phyloP scores from a whole-genome alignment of 495 filamentous ascomycete species.

The Echria macrotheca region DNA sequence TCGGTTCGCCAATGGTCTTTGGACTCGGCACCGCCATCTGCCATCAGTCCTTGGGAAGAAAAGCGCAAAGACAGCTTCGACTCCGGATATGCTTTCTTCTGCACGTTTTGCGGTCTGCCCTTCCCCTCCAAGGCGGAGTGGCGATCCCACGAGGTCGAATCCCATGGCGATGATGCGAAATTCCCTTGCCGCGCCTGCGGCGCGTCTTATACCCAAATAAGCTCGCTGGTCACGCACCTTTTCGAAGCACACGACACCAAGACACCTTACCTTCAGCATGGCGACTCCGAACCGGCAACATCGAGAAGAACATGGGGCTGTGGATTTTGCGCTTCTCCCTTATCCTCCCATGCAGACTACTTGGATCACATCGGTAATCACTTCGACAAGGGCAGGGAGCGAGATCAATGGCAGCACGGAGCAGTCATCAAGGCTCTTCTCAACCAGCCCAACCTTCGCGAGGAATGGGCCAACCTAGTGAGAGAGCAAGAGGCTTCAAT shows the following conservation, averaged over 20 bases:
- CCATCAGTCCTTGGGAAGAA: constrained; percentile 12
- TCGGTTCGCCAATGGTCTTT: constrained; percentile 12
- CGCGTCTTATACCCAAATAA: constrained; percentile 2
- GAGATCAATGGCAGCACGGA: constrained; percentile 20
- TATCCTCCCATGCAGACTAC: constrained; percentile 14
- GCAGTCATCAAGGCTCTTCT: constrained; percentile 23
- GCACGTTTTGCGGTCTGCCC: constrained; percentile 22
- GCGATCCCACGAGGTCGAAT: constrained; percentile 18
- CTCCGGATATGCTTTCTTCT: constrained; percentile 10
- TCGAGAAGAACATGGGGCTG: constrained; percentile 28
- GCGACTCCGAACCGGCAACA: too few relatives aligned
- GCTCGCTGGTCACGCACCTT: too few relatives aligned
- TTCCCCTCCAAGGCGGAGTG: constrained; percentile 20
- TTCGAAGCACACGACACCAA: constrained; percentile 8
- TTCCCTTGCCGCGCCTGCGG: constrained; percentile 14
- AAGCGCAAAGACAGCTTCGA: constrained; percentile 12
- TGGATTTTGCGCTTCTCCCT: constrained; percentile 20
- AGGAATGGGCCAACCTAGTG: constrained; percentile 17
- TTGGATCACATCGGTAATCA: constrained; percentile 21
- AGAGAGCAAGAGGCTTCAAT: constrained; percentile 8
- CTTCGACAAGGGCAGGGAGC: constrained; percentile 19
- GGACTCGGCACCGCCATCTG: constrained; percentile 18
- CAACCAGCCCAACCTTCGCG: constrained; percentile 14
- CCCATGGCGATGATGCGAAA: constrained; percentile 12
- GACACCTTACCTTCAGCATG: too few relatives aligned